Evolutionary conservation across 306 rosid genomes (phyloP).

Genomic region (Aeschynomene evenia): DNA sequence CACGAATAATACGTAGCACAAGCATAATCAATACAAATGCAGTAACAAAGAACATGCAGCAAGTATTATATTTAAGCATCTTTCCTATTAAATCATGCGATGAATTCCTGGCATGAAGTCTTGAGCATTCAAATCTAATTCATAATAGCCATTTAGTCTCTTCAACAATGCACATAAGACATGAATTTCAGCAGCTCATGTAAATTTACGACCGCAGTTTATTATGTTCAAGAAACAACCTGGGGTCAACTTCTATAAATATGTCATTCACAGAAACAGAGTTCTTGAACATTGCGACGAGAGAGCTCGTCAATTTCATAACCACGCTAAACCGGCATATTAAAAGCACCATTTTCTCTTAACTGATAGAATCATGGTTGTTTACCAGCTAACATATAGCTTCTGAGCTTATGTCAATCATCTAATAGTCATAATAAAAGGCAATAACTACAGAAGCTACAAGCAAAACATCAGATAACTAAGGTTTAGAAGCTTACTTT

Average conservation of each 20-base stretch:
- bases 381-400: background rate
- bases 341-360: background rate
- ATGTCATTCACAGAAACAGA: background rate
- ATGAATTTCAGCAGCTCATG: background rate
- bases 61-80: background rate
- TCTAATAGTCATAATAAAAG: background rate
- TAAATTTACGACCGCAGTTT: background rate
- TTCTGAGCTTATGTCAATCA: background rate
- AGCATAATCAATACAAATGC: constrained; percentile 12
- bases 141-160: background rate
- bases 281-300: background rate
- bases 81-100: background rate
- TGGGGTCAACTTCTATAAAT: background rate
- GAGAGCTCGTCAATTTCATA: background rate
- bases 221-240: constrained; percentile 10
- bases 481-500: constrained; percentile 4
- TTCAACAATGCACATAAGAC: background rate
- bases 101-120: background rate
- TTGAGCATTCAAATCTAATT: background rate
- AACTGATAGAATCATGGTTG: background rate
- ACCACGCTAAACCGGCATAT: background rate
- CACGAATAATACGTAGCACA: too few relatives aligned
- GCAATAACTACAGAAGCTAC: background rate
- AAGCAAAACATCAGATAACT: background rate
- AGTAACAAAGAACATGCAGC: background rate